Conservation (phyloP, 2,329 filamentous ascomycete species). For the Sclerotinia minor region DNA sequence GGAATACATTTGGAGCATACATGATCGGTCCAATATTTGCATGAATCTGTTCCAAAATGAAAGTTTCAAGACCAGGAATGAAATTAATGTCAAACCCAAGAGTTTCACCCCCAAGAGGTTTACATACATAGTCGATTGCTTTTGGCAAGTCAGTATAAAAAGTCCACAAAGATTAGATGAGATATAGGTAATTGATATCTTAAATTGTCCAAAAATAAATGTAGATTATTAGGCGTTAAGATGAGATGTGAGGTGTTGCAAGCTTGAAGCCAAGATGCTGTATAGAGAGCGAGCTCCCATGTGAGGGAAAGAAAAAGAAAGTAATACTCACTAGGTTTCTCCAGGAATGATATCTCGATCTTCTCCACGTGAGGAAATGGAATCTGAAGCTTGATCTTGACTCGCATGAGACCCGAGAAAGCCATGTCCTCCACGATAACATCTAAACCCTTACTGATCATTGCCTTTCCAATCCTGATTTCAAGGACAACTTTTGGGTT, state of each 20-base stretch:
- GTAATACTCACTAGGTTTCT: conserved; percentile 56
- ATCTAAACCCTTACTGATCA: conserved; percentile 95
- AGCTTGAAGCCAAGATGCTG: not conserved
- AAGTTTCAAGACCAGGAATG: conserved; percentile 87
- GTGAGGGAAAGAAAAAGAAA: conserved; percentile 7
- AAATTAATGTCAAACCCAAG: conserved; percentile 99
- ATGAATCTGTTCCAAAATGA: conserved; percentile 96
- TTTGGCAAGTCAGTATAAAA: conserved; percentile 23
- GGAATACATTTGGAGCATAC: conserved; percentile 97
- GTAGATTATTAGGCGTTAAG: not conserved
- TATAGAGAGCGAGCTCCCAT: too few species aligned
- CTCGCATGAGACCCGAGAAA: conserved; percentile 90
- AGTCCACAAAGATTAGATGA: not conserved
- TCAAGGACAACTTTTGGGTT: conserved; percentile 97
- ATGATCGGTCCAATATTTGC: conserved; percentile 94
- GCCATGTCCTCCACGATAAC: conserved; percentile 98
- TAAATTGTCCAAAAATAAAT: not conserved
- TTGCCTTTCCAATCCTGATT: conserved; percentile 89
- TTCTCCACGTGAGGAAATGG: conserved; percentile 94
- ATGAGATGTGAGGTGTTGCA: not conserved
- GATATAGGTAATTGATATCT: not conserved
- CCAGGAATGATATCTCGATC: conserved; percentile 92
- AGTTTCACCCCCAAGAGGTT: conserved; percentile 90
- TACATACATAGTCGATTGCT: conserved; percentile 94
- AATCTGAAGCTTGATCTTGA: conserved; percentile 96